Base-by-base conservation (phyloP, 2,329 filamentous ascomycete species). In the Diaporthe australafricana region DNA sequence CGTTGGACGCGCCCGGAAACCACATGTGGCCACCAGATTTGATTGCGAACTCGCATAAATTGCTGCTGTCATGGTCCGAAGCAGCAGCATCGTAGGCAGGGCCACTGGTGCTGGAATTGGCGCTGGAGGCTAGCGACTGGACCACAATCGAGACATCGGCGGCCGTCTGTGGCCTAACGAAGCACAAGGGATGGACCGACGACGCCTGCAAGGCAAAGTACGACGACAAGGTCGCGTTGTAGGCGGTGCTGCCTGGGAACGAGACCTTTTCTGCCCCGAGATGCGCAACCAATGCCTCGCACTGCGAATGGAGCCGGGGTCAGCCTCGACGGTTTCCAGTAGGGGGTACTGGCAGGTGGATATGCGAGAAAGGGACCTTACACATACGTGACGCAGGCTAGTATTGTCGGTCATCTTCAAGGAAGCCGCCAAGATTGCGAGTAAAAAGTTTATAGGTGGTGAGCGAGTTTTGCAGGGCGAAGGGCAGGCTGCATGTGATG, bases 191-290 rank as follows among this genome's bases (percentile, higher is more conserved):
- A 5, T 40, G 62, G 22, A 67, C 42, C 4, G 52, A 22, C 5
- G 70, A 71, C 17, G 70, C 70, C 17, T 71, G 70, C 9, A 55
- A 27, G 9, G 70, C 45, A 25, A 71, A 67, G 16, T 68, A 71
- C 3, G 70, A 71, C n/a, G 32, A 38, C 2, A 60, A 22, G 38
- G 22, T 17, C 11, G 30, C 52, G 12, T 42, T 40, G 17, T 67
- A 71, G 35, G 20, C 52, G 32, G 47, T 6, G 27, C 30, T 62
- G 1, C 32, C 53, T n/a, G 62, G 53, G 0, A 60, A 14, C 9
- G 38, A 60, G 3, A 71, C 62, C 25, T 71, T 60, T 5, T 53
- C 70, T 2, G 40, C 14, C 9, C 60, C 60, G 8, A 71, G 60
- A 5, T 60, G 32, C 17, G 42, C 17, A 17, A 60, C 12, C 30